Base-by-base conservation (phyloP, 2,329 filamentous ascomycete genomes). In the Coleophoma eucalyptorum region DNA sequence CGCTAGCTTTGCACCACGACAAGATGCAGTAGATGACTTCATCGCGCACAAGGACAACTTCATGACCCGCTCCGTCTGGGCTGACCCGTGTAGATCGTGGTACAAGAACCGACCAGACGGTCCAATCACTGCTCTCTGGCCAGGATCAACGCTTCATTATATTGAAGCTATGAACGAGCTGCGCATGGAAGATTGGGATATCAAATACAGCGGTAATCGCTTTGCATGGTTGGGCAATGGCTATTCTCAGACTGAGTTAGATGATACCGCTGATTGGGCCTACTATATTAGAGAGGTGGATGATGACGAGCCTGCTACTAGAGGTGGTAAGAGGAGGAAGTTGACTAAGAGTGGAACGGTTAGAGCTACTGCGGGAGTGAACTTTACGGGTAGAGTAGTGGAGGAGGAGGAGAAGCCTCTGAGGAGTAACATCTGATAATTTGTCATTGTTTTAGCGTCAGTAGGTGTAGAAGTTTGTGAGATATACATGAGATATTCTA, bases 21-120 rank as follows among this genome's bases (percentile, higher is more conserved):
- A 64, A 2, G 69, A 70, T 16, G 74, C 72, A 1, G 72, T 80
- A 7, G 62, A 65, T 11, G 79, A 81, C 53, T 81, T 82, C 61
- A 69, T 75, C 50, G 65, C 65, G 4, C 69, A 72, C 63, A 72
- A 72, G 40, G 71, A 76, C 50, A 55, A 61, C 10, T 76, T 73
- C 61, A 73, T 78, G 68, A 60, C 67, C 50, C 64, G 59, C 19
- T 72, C 73, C 0, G 74, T 77, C 1, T 78, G 72, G 69, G 60
- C 69, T 16, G 72, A 72, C 46, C 58, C 65, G 1, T 78, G 74
- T 55, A 69, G 66, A 20, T 70, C 66, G 0, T 78, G 72, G 72
- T 73, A 72, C 60, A 59, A 58, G 46, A 52, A 53, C 35, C 53
- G 54, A 2, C 52, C 64, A 0, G 62, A 69, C n/a, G 70, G 68